Conservation (phyloP, 2,329 filamentous ascomycete species). For the Penicillium sp. region DNA sequence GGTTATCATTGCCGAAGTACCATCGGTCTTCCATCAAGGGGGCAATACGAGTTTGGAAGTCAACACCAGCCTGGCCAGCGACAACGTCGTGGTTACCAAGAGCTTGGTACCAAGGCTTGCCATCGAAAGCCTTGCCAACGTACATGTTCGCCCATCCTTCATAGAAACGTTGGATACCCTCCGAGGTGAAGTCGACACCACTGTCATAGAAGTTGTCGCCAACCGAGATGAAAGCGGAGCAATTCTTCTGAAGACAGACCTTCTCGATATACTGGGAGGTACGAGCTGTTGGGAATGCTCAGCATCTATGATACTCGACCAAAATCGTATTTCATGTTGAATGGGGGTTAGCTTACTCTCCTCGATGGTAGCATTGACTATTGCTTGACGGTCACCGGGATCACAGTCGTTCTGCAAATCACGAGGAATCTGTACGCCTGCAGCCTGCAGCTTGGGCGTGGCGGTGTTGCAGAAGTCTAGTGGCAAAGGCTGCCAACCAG, state of each 20-base stretch:
- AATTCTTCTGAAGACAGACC: constrained; percentile 19
- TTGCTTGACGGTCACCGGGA: not conserved
- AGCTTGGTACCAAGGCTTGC: constrained; percentile 28
- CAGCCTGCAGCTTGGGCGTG: not conserved
- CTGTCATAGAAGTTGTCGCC: constrained; percentile 34
- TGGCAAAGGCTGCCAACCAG: not conserved
- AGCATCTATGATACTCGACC: too few relatives aligned
- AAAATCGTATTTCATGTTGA: too few relatives aligned
- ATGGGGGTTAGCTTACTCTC: not conserved
- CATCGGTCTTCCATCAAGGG: constrained; percentile 29
- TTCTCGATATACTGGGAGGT: not conserved
- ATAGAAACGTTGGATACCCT: constrained; percentile 20
- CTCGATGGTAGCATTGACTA: not conserved
- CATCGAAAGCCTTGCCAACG: not conserved
- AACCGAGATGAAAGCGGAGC: constrained; percentile 28
- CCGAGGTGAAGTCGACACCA: constrained; percentile 29
- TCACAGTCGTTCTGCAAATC: not conserved
- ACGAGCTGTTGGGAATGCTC: too few relatives aligned
- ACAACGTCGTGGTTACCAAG: constrained; percentile 32
- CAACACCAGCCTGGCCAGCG: constrained; percentile 25
- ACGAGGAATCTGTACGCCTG: not conserved
- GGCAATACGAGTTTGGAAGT: constrained; percentile 30
- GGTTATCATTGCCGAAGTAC: constrained; percentile 27
- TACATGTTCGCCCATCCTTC: not conserved
- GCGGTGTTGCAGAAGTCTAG: not conserved